Conservation (phyloP, 306 rosid species). For the Vicia faba region DNA sequence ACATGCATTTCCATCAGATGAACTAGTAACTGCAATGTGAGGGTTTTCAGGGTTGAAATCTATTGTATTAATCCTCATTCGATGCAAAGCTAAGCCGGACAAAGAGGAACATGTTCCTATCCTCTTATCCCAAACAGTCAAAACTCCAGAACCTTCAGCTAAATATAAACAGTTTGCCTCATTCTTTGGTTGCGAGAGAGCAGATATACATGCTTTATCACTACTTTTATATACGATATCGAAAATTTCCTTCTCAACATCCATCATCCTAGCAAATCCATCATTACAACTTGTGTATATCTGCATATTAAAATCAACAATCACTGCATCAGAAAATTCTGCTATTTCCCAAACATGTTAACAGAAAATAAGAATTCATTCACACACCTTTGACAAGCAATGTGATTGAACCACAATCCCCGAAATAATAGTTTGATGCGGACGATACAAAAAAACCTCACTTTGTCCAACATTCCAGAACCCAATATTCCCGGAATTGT, state of each 20-base stretch:
- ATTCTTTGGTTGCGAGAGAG: slow-evolving; percentile 56
- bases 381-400: slow-evolving; percentile 68
- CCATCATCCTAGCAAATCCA: slow-evolving; percentile 74
- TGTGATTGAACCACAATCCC: slow-evolving; percentile 69
- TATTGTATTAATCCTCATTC: slow-evolving; percentile 62
- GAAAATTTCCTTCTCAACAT: slow-evolving; percentile 83
- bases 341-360: not conserved
- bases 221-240: slow-evolving; percentile 53
- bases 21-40: slow-evolving; percentile 72
- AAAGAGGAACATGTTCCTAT: slow-evolving; percentile 53
- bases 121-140: slow-evolving; percentile 69
- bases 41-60: slow-evolving; percentile 61
- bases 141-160: slow-evolving; percentile 65
- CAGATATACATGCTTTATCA: slow-evolving; percentile 45
- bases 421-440: slow-evolving; percentile 69
- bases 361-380: not conserved
- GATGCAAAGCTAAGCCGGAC: slow-evolving; percentile 60
- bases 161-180: slow-evolving; percentile 68
- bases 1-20: slow-evolving; percentile 80
- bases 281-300: slow-evolving; percentile 74
- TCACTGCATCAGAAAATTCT: slow-evolving; percentile 10
- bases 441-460: slow-evolving; percentile 55
- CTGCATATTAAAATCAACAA: slow-evolving; percentile 49
- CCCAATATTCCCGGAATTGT: slow-evolving; percentile 70
- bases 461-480: slow-evolving; percentile 66